A percentile compares a stretch with the other conserved stretches of the same genome.
Evolutionary conservation across 768 basidiomycete genomes (phyloP).

Genomic region (Cyathus striatus): DNA sequence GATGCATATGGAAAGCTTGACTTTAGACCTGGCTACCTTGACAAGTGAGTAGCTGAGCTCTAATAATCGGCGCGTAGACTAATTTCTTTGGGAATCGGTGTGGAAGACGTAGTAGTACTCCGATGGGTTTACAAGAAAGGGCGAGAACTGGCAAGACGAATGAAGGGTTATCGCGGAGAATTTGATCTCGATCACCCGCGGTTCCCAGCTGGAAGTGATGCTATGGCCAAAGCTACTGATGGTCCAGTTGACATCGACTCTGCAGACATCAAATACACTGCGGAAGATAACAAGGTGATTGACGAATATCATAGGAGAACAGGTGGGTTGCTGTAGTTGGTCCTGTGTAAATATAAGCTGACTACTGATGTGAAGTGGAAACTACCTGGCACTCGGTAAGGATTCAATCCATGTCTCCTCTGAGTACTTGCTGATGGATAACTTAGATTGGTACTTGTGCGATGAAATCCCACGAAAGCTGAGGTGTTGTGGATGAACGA

Average conservation of each 20-base stretch:
- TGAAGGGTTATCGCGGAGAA: constrained; percentile 15
- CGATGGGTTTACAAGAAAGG: constrained; percentile 46
- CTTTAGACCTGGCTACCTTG: constrained; percentile 34
- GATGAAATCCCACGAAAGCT: constrained; percentile 21
- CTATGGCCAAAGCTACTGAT: constrained; percentile 11
- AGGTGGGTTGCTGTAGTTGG: constrained; percentile 13
- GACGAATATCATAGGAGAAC: constrained; percentile 21
- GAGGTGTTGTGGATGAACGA: constrained; percentile 19
- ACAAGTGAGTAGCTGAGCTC: constrained; percentile 18
- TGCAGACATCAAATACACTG: constrained; percentile 28
- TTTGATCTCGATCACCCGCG: constrained; percentile 18
- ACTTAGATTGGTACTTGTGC: constrained; percentile 18
- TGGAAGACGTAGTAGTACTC: constrained; percentile 37
- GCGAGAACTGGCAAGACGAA: constrained; percentile 51
- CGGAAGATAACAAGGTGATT: constrained; percentile 33
- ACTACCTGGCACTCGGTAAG: constrained; percentile 40
- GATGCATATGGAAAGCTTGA: constrained; percentile 26
- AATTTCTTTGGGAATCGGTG: constrained; percentile 14
- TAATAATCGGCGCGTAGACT: neutral
- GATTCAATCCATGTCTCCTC: neutral
- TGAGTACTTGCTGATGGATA: neutral
- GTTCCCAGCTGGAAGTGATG: constrained; percentile 23
- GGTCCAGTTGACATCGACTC: constrained; percentile 22
- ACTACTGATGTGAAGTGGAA: constrained; percentile 17
- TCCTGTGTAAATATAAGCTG: neutral